Base-by-base conservation (phyloP, 1,284 basidiomycete species). In the Veloporphyrellus conicus region DNA sequence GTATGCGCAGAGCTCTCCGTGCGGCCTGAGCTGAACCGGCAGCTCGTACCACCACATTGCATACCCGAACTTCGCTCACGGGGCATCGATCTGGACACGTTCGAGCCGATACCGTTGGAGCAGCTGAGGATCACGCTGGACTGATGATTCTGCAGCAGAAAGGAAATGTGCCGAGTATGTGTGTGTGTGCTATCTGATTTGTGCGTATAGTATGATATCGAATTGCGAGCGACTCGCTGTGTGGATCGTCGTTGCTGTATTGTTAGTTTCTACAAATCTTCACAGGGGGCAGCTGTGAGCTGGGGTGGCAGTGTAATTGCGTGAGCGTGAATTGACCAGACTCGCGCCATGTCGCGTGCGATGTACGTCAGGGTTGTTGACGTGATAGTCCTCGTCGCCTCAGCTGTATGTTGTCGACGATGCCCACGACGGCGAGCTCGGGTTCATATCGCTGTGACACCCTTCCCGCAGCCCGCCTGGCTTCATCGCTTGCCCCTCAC, bases 61-160 rank as follows among this genome's bases (percentile, higher is more conserved):
- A 91, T 97, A 78, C 72, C 83, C 54, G 92, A 92, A 76, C 81
- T 99, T 67, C 81, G 79, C 68, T 84, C 81, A 58, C 84, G 88
- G 67, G 85, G 84, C 43, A 93, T 99, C 71, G 82, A 88, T 68
- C 72, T 99, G 65, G 85, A 96, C 68, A 83, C 81, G 62, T 97
- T 98, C 76, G 85, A 85, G 68, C 91, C 91, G 69, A 93, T 95
- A 87, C 92, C 91, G 68, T 73, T 91, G 71, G 91, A 95, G 68
- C 82, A 93, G 71, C 73, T 95, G 74, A 85, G 84, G 74, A 91
- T 94, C 72, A 82, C 84, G 68, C 78, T 94, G 72, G 91, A 94
- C 71, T 91, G 75, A 82, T 62, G 67, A 57, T 61, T 57, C 50
- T 43, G 49, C 45, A 47, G 50, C 48, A 48, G 62, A 60, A 67